Base-by-base conservation (phyloP, 139 green algal species). In the Ettlia oleoabundans region DNA sequence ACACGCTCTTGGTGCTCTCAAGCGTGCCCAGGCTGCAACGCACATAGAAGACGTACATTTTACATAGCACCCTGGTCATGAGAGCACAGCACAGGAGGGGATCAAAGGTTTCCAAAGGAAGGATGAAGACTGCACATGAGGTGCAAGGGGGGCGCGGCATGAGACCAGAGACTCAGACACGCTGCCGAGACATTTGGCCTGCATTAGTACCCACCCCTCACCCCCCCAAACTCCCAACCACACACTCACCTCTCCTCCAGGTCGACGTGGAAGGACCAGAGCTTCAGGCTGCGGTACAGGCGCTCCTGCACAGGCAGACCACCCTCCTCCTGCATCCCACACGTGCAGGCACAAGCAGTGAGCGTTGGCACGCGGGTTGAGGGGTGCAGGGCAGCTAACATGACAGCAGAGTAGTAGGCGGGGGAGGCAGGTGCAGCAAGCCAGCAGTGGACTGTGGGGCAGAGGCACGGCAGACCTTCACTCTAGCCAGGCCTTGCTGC, bases 221-320 rank as follows among this genome's bases (percentile, higher is more conserved):
- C 47, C 47, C 47, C 47, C 47, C 47, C 47, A 10, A 10, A 10
- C 15, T 58, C 47, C 10, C 10, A 58, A 58, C 10, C 47, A 58
- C 47, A 58, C 47, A 10, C 53, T 0, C 52, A 80, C 73, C 73
- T 76, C 90, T 99, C 97, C 89, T 98, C 96, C 80, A 99, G 86
- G 86, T 99, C 97, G 18, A 90, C 90, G 74, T 93, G 94, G 42
- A 99, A 91, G 33, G 67, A 88, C 95, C 96, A 99, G 30, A 97
- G 86, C 80, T 92, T 91, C 33, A 91, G 83, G 85, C 77, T 93
- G 82, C 90, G 87, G 86, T 98, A 95, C 85, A 99, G 78, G 4
- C 93, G 80, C 38, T 94, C 86, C 87, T 98, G 94, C 72, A 96
- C 92, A 0, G 93, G 90, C 85, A 96, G 87, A 63, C 85, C 77